Evolutionary conservation across 2,329 filamentous ascomycete genomes (phyloP).

Genomic region (Diaporthe ilicicola): DNA sequence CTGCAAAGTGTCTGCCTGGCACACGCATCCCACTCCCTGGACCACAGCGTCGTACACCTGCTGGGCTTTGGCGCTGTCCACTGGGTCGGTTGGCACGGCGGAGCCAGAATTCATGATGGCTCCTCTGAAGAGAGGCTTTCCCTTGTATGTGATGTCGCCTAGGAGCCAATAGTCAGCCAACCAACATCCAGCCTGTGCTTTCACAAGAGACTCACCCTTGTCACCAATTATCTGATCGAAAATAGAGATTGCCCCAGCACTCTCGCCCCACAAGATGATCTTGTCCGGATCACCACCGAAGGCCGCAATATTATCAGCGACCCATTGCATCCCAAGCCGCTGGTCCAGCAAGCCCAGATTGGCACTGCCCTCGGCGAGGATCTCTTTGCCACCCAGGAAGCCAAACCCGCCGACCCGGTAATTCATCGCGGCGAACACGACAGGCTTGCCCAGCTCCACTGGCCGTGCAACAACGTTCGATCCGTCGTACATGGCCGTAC

Average conservation of each 20-base stretch:
- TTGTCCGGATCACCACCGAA: slow-evolving; percentile 82
- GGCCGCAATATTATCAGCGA: slow-evolving; percentile 76
- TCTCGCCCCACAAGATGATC: slow-evolving; percentile 83
- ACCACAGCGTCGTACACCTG: slow-evolving; percentile 70
- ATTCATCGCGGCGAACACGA: slow-evolving; percentile 80
- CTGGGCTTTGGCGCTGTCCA: slow-evolving; percentile 74
- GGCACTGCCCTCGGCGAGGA: slow-evolving; percentile 70
- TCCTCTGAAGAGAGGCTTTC: slow-evolving; percentile 76
- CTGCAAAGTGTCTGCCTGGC: slow-evolving; percentile 63
- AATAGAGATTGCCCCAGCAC: slow-evolving; percentile 75
- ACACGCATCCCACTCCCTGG: slow-evolving; percentile 66
- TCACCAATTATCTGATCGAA: slow-evolving; percentile 80
- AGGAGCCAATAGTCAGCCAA: background rate
- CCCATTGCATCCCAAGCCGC: slow-evolving; percentile 76
- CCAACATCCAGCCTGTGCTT: background rate
- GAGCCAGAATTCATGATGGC: slow-evolving; percentile 82
- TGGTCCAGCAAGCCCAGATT: slow-evolving; percentile 81
- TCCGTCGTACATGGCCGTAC: slow-evolving; percentile 61
- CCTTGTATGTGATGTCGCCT: slow-evolving; percentile 78
- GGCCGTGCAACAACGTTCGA: slow-evolving; percentile 56
- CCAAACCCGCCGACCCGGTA: slow-evolving; percentile 81
- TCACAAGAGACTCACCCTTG: slow-evolving; percentile 42
- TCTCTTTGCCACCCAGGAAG: slow-evolving; percentile 74
- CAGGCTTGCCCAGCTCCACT: slow-evolving; percentile 63
- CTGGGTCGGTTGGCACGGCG: slow-evolving; percentile 66